Base-by-base conservation (phyloP, 306 rosid genomes). In the Cercis canadensis region DNA sequence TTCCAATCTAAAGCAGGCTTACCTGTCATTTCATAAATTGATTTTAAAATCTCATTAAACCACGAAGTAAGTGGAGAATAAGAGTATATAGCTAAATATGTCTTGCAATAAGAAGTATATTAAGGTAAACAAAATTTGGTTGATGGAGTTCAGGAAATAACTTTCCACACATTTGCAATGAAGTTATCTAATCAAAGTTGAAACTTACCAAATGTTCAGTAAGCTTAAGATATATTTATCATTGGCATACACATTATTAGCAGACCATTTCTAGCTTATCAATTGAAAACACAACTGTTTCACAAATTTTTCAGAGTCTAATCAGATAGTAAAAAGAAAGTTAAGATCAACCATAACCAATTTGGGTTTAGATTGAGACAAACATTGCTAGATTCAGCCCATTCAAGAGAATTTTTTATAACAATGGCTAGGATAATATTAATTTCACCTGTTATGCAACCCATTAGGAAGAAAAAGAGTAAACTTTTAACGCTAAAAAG, bases 1-100 rank as follows among this genome's bases (percentile, higher is more conserved):
- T 84, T 86, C 95, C 95, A 88, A 37, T 88, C 95, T 37, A 88
- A 72, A 18, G 87, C 86, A 31, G 95, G 95, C 41, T 88, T 88
- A 40, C 86, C 95, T 88, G 67, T 62, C 47, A 45, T 63, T 47
- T 16, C 12, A 10, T 4, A 44, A 61, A 37, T 33, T 37, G 44
- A 41, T 18, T 10, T 57, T 5, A 57, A 56, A 8, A 32, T 21
- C 54, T 19, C 65, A 62, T 34, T 19, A 54, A 73, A 45, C 29
- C 41, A 34, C 53, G 17, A 5, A 24, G 29, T 24, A 24, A 24
- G 29, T 4, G 45, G n/a, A 49, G 41, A 6, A 29, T 3, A 29
- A 18, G 46, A 67, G 36, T 77, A 41, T 36, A 46, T 57, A 33
- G 34, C 67, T 44, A 68, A 62, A 33, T 41, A 63, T 39, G 41